Evolutionary conservation across 305 asterid species (phyloP).

Genomic region (Rubia balearica): DNA sequence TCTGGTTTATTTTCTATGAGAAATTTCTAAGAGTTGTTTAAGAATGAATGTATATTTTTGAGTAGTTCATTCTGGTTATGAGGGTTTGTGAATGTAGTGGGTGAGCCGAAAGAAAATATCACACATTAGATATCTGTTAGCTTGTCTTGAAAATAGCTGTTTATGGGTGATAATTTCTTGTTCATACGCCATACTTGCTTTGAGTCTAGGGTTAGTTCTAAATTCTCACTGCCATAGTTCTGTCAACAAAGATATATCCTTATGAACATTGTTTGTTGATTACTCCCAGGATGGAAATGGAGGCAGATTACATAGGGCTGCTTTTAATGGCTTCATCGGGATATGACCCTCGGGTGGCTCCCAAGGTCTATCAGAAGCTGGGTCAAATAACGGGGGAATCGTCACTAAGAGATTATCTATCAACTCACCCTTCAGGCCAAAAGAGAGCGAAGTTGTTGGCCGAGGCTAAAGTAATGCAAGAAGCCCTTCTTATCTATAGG

Average conservation of each 20-base stretch:
- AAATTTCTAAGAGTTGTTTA: not conserved
- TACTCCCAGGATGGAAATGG: constrained; percentile 83
- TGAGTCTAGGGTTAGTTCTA: not conserved
- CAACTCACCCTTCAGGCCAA: constrained; percentile 94
- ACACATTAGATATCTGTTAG: not conserved
- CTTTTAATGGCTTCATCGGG: constrained; percentile 70
- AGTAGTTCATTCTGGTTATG: not conserved
- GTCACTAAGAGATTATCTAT: constrained; percentile 59
- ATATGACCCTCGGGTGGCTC: constrained; percentile 72
- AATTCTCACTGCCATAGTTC: not conserved
- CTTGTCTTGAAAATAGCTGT: not conserved
- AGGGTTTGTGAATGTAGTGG: not conserved
- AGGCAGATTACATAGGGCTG: constrained; percentile 81
- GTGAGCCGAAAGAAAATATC: not conserved
- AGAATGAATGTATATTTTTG: not conserved
- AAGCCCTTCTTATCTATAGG: constrained; percentile 56
- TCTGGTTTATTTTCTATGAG: not conserved
- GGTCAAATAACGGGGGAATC: constrained; percentile 52
- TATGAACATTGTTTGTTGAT: not conserved
- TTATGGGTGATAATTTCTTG: not conserved
- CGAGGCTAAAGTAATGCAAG: constrained; percentile 88
- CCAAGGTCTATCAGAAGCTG: constrained; percentile 71
- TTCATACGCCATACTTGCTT: not conserved
- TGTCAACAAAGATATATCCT: not conserved
- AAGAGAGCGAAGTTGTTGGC: constrained; percentile 70